phyloP scores from a whole-genome alignment of 306 rosid species.

The Gastrolobium villosum region DNA sequence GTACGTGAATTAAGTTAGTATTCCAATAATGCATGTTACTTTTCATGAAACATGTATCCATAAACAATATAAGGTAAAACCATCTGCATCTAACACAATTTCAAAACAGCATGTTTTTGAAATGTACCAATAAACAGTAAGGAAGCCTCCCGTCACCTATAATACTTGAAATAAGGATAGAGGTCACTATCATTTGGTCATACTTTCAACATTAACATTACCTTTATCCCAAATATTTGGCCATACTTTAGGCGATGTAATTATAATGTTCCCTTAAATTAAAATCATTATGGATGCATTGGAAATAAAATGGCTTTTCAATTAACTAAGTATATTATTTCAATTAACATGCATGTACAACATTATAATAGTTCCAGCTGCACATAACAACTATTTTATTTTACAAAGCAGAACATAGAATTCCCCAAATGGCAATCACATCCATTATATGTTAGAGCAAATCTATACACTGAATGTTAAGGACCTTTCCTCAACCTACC shows the following conservation, averaged over 20 bases:
- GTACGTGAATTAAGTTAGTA: constrained; percentile 59
- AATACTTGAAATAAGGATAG: constrained; percentile 4
- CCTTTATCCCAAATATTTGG: neutral
- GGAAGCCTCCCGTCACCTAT: neutral
- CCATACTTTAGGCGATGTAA: neutral
- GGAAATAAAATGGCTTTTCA: constrained; percentile 1
- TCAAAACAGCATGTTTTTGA: neutral
- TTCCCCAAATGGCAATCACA: neutral
- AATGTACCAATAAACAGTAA: neutral
- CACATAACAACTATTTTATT: constrained; percentile 28
- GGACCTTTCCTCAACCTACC: constrained; percentile 55
- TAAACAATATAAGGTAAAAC: constrained; percentile 18
- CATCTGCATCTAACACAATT: neutral
- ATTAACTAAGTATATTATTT: neutral
- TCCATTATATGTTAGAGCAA: constrained; percentile 4
- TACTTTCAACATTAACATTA: no score
- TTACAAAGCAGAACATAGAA: neutral
- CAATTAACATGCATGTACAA: constrained; percentile 25
- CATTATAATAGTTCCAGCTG: constrained; percentile 10
- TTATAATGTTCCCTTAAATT: neutral
- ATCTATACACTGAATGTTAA: neutral
- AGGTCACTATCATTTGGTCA: neutral
- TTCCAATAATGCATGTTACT: constrained; percentile 18
- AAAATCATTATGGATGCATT: neutral
- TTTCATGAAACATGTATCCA: neutral